Conservation (phyloP, 805 yeast genomes). For the Sungouiozyma ichnusensis region DNA sequence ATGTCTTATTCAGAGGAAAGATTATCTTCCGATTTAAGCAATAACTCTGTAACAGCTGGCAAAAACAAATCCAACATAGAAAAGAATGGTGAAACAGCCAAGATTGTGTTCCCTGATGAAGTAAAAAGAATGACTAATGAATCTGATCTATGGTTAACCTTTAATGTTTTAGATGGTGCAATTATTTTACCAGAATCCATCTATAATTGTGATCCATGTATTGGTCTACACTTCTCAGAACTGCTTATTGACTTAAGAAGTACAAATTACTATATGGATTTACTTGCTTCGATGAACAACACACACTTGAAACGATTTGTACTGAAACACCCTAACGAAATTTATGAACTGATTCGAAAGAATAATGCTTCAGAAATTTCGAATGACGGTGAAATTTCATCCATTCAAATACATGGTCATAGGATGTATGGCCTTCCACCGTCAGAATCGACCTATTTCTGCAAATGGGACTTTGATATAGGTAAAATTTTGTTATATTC, state of each 20-base stretch:
- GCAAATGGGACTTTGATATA: constrained; percentile 78
- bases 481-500: constrained; percentile 51
- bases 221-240: constrained; percentile 51
- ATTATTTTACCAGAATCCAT: constrained; percentile 62
- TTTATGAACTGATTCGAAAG: constrained; percentile 25
- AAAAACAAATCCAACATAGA: not conserved
- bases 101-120: constrained; percentile 6
- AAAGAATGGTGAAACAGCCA: not conserved
- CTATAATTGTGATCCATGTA: constrained; percentile 51
- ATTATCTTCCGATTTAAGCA: not conserved
- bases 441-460: constrained; percentile 72
- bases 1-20: constrained; percentile 2
- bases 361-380: constrained; percentile 9
- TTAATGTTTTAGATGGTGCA: constrained; percentile 60
- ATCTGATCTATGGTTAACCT: constrained; percentile 63
- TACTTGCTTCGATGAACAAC: constrained; percentile 47
- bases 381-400: constrained; percentile 28
- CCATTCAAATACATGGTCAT: constrained; percentile 67
- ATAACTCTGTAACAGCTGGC: not conserved
- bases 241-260: constrained; percentile 75
- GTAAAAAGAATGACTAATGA: constrained; percentile 53
- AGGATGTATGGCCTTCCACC: constrained; percentile 92
- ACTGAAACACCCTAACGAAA: constrained; percentile 10
- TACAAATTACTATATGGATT: constrained; percentile 87
- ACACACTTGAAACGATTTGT: constrained; percentile 11